Evolutionary conservation across 1,139 yeast genomes (phyloP).

Genomic region (Yamadazyma sp.): DNA sequence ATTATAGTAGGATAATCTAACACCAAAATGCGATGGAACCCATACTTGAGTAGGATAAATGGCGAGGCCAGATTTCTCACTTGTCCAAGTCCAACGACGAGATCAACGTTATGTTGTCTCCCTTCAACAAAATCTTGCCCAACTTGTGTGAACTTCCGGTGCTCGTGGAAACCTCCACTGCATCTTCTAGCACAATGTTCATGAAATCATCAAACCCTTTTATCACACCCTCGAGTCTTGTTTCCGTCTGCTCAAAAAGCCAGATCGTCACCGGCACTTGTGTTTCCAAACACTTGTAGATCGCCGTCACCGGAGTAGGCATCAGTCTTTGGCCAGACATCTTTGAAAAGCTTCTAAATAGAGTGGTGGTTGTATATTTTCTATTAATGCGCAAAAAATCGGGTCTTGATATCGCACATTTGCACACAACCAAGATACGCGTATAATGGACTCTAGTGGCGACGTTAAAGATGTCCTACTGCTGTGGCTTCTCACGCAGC

Average conservation of each 20-base stretch:
- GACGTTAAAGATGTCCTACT: constrained; percentile 32
- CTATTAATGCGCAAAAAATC: neutral
- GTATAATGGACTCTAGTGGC: constrained; percentile 1
- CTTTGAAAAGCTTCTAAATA: too few relatives aligned
- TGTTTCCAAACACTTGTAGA: constrained; percentile 83
- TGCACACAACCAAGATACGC: too few relatives aligned
- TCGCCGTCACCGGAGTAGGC: constrained; percentile 89
- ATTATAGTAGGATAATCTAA: neutral
- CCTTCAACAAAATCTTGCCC: constrained; percentile 74
- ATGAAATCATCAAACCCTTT: constrained; percentile 96
- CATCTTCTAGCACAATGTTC: constrained; percentile 93
- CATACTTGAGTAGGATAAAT: too few relatives aligned
- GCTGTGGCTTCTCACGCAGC: constrained; percentile 55
- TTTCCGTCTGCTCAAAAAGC: constrained; percentile 82
- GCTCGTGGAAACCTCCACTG: constrained; percentile 59
- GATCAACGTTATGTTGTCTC: constrained; percentile 89
- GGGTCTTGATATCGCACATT: too few relatives aligned
- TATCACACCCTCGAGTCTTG: constrained; percentile 79
- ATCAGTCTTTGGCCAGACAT: constrained; percentile 25
- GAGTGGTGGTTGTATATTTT: neutral
- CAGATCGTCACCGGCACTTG: constrained; percentile 79
- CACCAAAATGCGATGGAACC: too few relatives aligned
- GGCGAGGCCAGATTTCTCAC: neutral
- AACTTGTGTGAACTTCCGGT: constrained; percentile 43
- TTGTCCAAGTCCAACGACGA: constrained; percentile 49